Base-by-base conservation (phyloP, 1,284 basidiomycete genomes). In the Ustilago nuda region DNA sequence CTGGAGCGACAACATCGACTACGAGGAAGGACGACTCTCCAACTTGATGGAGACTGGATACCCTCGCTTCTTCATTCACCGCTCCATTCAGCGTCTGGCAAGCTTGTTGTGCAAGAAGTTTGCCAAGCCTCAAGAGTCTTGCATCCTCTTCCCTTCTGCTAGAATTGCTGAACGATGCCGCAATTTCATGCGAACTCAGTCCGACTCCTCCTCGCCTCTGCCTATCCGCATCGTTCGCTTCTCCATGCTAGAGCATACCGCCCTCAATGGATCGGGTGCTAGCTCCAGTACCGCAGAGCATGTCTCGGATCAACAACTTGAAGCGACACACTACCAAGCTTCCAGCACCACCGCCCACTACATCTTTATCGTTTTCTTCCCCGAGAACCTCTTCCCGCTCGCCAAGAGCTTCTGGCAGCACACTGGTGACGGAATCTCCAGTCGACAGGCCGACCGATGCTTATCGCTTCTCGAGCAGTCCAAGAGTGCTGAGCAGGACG, bases 381-480 rank as follows among this genome's bases (percentile, higher is more conserved):
- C 83, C 5, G 60, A 91, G 5, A 87, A 88, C 13, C 88, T 90
- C n/a, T 92, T 90, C 78, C 84, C 89, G 0, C 84, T 92, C 5
- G 94, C 93, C 13, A 98, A 94, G 86, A 90, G 94, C 84, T 98
- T 95, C 86, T 98, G 96, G 95, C 95, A 98, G 82, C 95, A 98
- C 84, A 92, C 93, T 0, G 96, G 96, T 0, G 88, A 93, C 73
- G 95, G 95, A 0, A 92, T 99, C 57, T 94, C 92, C 1, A 95
- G 93, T 72, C 91, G 96, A 23, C 87, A 92, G 39, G 95, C 95
- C 1, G 94, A 96, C 64, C 88, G 91, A 57, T 94, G 92, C 79
- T 89, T 98, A 27, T 66, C 71, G 6, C 61, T 82, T 19, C 62
- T 84, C 13, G 80, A 78, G 19, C 68, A 81, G 63, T 75, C 66